These are phyloP conservation scores for Rubus parviflorus DNA, from an alignment of 306 rosid species.

Conservation along the genomic window DNA sequence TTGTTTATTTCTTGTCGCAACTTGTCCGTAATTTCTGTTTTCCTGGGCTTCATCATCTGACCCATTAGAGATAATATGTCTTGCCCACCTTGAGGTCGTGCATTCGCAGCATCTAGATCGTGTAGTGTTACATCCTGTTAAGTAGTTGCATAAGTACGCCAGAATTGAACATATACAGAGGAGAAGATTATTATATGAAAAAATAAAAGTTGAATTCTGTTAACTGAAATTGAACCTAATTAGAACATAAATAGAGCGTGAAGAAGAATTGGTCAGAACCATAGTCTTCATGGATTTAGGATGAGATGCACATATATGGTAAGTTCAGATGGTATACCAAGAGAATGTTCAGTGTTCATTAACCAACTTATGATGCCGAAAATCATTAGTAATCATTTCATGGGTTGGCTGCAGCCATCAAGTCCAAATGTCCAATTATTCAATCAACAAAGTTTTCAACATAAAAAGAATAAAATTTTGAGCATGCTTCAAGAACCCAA, in stretches of 20 bases:
- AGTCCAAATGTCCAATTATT: constrained; percentile 5
- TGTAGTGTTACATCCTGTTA: constrained; percentile 89
- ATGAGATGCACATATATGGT: not conserved
- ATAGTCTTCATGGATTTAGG: not conserved
- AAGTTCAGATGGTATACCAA: constrained; percentile 7
- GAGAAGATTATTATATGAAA: constrained; percentile 6
- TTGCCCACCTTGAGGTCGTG: constrained; percentile 97
- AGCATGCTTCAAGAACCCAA: not conserved
- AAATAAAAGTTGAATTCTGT: not conserved
- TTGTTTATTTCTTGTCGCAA: constrained; percentile 86
- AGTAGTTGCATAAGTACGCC: not conserved
- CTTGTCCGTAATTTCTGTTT: constrained; percentile 93
- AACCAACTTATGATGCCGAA: not conserved
- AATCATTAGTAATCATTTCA: not conserved
- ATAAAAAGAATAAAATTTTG: not conserved
- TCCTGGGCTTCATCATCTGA: constrained; percentile 99
- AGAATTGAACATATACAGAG: constrained; percentile 13
- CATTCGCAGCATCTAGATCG: constrained; percentile 85
- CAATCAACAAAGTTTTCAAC: not conserved
- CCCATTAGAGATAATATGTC: constrained; percentile 96
- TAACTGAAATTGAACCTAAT: not conserved
- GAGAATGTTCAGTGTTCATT: not conserved
- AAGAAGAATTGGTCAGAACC: constrained; percentile 4
- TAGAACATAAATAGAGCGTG: not conserved
- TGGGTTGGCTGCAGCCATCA: not conserved